These are phyloP conservation scores for Haberlea rhodopensis DNA, from an alignment of 257 asterid genomes.

Conservation along the genomic window DNA sequence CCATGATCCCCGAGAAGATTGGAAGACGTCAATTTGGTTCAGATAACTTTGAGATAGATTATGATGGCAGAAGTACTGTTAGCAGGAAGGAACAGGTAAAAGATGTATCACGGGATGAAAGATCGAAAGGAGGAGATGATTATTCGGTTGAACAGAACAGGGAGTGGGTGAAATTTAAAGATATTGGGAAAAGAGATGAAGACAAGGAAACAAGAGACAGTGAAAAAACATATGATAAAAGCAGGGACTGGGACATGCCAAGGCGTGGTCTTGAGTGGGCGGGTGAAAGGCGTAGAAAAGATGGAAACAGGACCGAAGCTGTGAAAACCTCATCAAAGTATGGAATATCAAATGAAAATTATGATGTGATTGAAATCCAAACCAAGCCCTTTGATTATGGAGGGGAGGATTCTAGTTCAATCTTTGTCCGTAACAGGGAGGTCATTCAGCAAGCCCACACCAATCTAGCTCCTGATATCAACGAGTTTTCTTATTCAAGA, in stretches of 20 bases:
- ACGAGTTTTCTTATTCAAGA: constrained; percentile 44
- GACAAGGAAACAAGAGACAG: constrained; percentile 69
- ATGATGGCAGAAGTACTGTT: constrained; percentile 46
- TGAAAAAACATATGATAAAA: constrained; percentile 54
- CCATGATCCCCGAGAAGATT: constrained; percentile 69
- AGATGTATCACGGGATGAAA: constrained; percentile 74
- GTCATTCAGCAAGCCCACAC: constrained; percentile 43
- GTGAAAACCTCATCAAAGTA: constrained; percentile 89
- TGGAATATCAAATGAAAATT: constrained; percentile 93
- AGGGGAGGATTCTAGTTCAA: constrained; percentile 67
- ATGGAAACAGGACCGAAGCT: constrained; percentile 92
- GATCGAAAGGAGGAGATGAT: constrained; percentile 78
- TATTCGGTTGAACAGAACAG: constrained; percentile 69
- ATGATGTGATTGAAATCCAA: constrained; percentile 97
- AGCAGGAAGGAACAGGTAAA: constrained; percentile 80
- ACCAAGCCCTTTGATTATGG: constrained; percentile 80
- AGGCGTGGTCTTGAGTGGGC: constrained; percentile 76
- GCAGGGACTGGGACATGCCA: constrained; percentile 91
- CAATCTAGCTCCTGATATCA: constrained; percentile 40
- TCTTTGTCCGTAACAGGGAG: constrained; percentile 44
- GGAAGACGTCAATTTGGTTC: constrained; percentile 59
- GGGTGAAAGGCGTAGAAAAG: constrained; percentile 73
- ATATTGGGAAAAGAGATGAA: constrained; percentile 80
- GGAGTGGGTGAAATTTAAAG: constrained; percentile 68
- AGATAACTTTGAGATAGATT: constrained; percentile 60